Base-by-base conservation (phyloP, 352 stramenopile genomes). In the Phytophthora europaea region DNA sequence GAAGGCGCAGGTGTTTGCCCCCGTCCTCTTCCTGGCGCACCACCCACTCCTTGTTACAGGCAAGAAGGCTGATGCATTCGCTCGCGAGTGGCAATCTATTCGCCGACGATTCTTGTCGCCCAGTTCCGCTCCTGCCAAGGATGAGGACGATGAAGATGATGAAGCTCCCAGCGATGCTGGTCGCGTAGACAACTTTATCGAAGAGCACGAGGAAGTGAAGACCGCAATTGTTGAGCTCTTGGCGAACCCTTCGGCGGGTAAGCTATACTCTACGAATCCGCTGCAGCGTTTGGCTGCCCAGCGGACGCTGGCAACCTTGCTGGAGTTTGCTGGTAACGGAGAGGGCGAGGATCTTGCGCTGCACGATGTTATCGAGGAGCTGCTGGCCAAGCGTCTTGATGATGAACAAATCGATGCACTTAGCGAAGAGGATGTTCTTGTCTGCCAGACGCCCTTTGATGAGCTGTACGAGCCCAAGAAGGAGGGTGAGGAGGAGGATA, bases 281-380 rank as follows among this genome's bases (percentile, higher is more conserved):
- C 61, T 87, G 8, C 76, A 93, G 59, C 88, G 89, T 4, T 67
- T 91, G 23, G 83, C 79, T 33, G 88, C 84, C 12, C 89, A 96
- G 58, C 88, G 90, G 5, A 79, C 79, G n/a, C 36, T 97, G 3
- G 84, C 84, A 31, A 86, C 89, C 20, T 65, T 97, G 47, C 83
- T 96, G 4, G 80, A 90, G 18, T 97, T 95, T 65, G 84, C 87
- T 47, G 90, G 90, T 9, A 95, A 94, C 52, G 90, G 90, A 33
- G 83, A 93, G 48, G 87, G 87, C 8, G 90, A 97, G 52, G 83
- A 82, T 61, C 55, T 97, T 36, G 87, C 85, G 13, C 74, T 96
- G 28, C 81, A 91, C 59, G 85, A 92, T 26, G 65, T 95, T 15
- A 82, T 97, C 18, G 72, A 94, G 43, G 78, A 91, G 1, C 57